Percentiles rank a stretch among this genome's conserved stretches.
phyloP scores from a whole-genome alignment of 139 green algal species.

The Chlorella sp. region DNA sequence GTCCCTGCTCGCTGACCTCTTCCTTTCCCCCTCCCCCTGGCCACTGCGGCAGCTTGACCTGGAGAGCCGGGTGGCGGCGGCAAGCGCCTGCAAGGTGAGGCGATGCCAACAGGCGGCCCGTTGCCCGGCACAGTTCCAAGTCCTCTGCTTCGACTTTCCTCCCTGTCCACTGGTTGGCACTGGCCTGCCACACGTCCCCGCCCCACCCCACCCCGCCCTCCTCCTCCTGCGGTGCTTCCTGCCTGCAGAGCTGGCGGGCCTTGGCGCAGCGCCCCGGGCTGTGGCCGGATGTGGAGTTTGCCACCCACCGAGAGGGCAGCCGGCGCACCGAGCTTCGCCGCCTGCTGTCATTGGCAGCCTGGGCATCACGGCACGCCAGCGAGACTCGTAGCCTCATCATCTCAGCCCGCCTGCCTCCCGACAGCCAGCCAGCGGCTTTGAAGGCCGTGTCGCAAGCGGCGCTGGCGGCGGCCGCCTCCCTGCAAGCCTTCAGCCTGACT shows the following conservation, averaged over 20 bases:
- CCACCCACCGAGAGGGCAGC: constrained; percentile 9
- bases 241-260: not conserved
- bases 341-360: constrained; percentile 7
- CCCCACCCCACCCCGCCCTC: not conserved
- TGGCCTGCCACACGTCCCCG: not conserved
- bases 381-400: not conserved
- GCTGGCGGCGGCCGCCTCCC: not conserved
- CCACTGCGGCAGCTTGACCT: not conserved
- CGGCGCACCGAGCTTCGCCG: constrained; percentile 23
- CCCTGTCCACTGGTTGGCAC: not conserved
- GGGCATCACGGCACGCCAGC: not conserved
- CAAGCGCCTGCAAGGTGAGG: not conserved
- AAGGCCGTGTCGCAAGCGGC: not conserved
- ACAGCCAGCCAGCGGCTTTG: not conserved
- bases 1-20: not conserved
- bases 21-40: no score
- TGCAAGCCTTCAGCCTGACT: not conserved
- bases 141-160: not conserved
- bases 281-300: not conserved
- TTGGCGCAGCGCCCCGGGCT: not conserved
- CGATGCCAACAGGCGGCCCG: no score
- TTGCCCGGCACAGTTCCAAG: not conserved
- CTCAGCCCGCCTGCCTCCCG: constrained; percentile 4
- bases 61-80: not conserved
- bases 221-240: not conserved